Base-by-base conservation (phyloP, 192 early-diverging fungal genomes). In the Piromyces sp. region DNA sequence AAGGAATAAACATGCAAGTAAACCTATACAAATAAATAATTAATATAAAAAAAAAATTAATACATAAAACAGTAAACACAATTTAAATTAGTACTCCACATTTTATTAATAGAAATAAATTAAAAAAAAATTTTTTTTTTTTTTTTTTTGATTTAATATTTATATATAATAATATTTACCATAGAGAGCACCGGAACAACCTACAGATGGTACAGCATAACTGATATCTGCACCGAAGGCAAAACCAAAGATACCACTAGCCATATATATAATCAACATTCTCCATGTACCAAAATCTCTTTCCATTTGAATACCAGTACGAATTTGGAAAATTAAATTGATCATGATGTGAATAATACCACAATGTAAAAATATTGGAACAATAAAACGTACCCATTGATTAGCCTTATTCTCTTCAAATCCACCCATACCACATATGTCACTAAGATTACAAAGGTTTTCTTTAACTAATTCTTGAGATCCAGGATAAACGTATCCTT, bases 381-480 rank as follows among this genome's bases (percentile, higher is more conserved):
- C 84, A 33, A 96, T 87, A 83, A 96, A 95, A 13, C 95, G 88
- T 84, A 87, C 94, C 88, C 92, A 93, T 82, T 95, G 95, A 85
- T 95, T 86, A 11, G 94, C 92, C 0, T 82, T 81, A 15, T 85
- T 87, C 5, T 80, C 31, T 58, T 29, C 38, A 40, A 92, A 87
- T 13, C 90, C 86, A 58, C 87, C 87, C 82, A 95, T 85, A 36
- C 91, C 88, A 86, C 95, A 91, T 36, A 92, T 37, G 80, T 91
- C 83, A 79, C 88, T 82, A 80, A 94, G 82, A 30, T 83, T 87
- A 85, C 94, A 95, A 29, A 68, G 81, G 36, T 42, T 28, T 33
- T 29, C 22, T 1, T 15, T 42, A 30, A 51, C 22, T 22, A 22
- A 9, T 22, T 51, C 22, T 22, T 19, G 13, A 51, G 15, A 22